Conservation (phyloP, 2,329 filamentous ascomycete species). For the Lachnellula subtilissima region DNA sequence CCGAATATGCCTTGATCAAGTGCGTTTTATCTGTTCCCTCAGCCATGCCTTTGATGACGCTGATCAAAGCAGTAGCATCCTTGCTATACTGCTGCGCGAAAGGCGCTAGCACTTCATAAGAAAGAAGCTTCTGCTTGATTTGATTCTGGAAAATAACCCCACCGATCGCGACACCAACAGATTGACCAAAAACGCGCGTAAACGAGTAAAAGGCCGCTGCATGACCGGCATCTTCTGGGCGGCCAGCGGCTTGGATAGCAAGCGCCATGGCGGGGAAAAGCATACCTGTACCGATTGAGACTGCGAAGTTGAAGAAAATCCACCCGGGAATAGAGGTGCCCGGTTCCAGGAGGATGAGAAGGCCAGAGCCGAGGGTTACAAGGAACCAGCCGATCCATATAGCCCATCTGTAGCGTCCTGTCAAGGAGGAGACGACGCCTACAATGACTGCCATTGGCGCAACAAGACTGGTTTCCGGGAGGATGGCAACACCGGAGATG, state of each 20-base stretch:
- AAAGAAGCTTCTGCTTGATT: slow-evolving; percentile 25
- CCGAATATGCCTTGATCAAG: slow-evolving; percentile 49
- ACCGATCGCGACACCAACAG: slow-evolving; percentile 60
- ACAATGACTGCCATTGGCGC: slow-evolving; percentile 55
- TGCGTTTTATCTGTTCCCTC: slow-evolving; percentile 36
- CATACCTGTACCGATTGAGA: slow-evolving; percentile 58
- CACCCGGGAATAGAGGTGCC: slow-evolving; percentile 49
- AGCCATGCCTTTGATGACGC: slow-evolving; percentile 25
- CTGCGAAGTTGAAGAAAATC: slow-evolving; percentile 56
- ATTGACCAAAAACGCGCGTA: slow-evolving; percentile 59
- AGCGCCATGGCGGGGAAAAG: slow-evolving; percentile 61
- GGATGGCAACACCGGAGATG: slow-evolving; percentile 49
- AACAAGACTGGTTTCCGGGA: slow-evolving; percentile 59
- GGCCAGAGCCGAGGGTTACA: slow-evolving; percentile 53
- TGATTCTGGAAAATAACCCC: slow-evolving; percentile 68
- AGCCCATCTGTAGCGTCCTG: slow-evolving; percentile 52
- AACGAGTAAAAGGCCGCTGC: slow-evolving; percentile 64
- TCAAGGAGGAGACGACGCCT: slow-evolving; percentile 49
- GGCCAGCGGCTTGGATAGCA: slow-evolving; percentile 57
- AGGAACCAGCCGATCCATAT: slow-evolving; percentile 56
- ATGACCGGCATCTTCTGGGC: slow-evolving; percentile 53
- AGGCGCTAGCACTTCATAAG: slow-evolving; percentile 19
- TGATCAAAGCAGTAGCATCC: slow-evolving; percentile 28
- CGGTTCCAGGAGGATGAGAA: slow-evolving; percentile 45
- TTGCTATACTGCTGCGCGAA: slow-evolving; percentile 25